phyloP scores from a whole-genome alignment of 495 filamentous ascomycete species.

The Trichoderma reesei region DNA sequence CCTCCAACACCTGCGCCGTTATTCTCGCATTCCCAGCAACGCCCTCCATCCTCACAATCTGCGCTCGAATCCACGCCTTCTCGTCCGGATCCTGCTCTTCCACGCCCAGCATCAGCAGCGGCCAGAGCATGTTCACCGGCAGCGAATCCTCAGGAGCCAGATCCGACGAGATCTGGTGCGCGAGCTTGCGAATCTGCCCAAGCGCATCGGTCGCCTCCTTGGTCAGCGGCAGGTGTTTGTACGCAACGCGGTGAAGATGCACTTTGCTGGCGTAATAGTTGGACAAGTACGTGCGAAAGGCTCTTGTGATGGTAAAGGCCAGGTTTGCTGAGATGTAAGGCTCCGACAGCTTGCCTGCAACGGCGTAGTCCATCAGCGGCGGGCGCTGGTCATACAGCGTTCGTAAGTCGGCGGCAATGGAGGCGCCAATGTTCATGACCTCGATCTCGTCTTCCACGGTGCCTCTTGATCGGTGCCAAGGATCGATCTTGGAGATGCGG shows the following conservation, averaged over 20 bases:
- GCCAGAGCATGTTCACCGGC: conserved; percentile 35
- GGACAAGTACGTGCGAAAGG: conserved; percentile 30
- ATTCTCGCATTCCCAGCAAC: conserved; percentile 31
- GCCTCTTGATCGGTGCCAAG: conserved; percentile 27
- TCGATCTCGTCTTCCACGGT: conserved; percentile 31
- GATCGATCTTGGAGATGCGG: conserved; percentile 26
- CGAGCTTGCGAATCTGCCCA: conserved; percentile 25
- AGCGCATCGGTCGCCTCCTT: conserved; percentile 26
- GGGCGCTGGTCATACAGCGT: conserved; percentile 29
- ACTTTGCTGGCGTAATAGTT: conserved; percentile 34
- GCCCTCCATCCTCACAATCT: conserved; percentile 30
- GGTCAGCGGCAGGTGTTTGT: conserved; percentile 30
- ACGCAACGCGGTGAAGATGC: conserved; percentile 35
- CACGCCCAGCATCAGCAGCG: conserved; percentile 33
- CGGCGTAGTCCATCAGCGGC: conserved; percentile 33
- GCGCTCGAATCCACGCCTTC: conserved; percentile 27
- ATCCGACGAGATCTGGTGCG: conserved; percentile 21
- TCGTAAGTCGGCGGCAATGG: conserved; percentile 28
- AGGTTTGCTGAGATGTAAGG: conserved; percentile 29
- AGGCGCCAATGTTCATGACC: conserved; percentile 26
- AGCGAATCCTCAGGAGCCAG: conserved; percentile 21
- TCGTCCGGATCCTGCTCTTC: conserved; percentile 31
- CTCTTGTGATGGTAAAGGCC: conserved; percentile 27
- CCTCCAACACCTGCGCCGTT: conserved; percentile 30
- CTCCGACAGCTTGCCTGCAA: conserved; percentile 27